Evolutionary conservation across 352 stramenopile species (phyloP).

Genomic region (Globisporangium barbulae): DNA sequence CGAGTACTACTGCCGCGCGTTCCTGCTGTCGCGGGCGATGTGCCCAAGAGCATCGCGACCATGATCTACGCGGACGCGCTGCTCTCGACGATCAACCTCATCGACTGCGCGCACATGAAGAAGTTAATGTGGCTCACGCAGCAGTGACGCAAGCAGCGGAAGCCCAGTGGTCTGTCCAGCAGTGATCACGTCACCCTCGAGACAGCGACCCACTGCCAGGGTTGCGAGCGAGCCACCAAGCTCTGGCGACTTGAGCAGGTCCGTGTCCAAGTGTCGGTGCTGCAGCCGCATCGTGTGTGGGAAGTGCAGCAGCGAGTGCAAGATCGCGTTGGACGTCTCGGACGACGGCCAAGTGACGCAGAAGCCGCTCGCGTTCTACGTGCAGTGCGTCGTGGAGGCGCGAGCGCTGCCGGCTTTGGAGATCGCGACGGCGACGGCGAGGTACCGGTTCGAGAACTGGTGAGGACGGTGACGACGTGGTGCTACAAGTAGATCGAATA

Average conservation of each 20-base stretch:
- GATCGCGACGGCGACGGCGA: neutral
- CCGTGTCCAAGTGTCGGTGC: neutral
- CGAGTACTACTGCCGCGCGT: conserved; percentile 47
- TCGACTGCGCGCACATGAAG: conserved; percentile 60
- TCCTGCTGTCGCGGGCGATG: conserved; percentile 37
- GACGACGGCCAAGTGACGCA: conserved; percentile 14
- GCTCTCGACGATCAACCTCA: conserved; percentile 33
- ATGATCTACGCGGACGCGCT: conserved; percentile 34
- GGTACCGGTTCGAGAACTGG: too few species aligned
- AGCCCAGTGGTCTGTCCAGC: neutral
- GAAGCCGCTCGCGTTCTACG: conserved; percentile 5
- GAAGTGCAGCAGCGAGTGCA: conserved; percentile 21
- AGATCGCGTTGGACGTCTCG: conserved; percentile 24
- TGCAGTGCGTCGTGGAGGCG: conserved; percentile 9
- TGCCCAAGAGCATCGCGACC: conserved; percentile 32
- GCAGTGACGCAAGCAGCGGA: conserved; percentile 6
- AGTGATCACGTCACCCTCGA: neutral
- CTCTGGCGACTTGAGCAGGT: conserved; percentile 5
- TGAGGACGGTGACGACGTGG: too few species aligned
- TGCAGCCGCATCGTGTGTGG: conserved; percentile 12
- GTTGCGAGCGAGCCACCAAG: neutral
- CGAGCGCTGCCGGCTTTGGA: neutral
- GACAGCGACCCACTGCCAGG: neutral
- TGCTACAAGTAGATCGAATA: too few species aligned
- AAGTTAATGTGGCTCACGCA: conserved; percentile 63